Base-by-base conservation (phyloP, 2,329 filamentous ascomycete genomes). In the Ascochyta viciae-villosae region DNA sequence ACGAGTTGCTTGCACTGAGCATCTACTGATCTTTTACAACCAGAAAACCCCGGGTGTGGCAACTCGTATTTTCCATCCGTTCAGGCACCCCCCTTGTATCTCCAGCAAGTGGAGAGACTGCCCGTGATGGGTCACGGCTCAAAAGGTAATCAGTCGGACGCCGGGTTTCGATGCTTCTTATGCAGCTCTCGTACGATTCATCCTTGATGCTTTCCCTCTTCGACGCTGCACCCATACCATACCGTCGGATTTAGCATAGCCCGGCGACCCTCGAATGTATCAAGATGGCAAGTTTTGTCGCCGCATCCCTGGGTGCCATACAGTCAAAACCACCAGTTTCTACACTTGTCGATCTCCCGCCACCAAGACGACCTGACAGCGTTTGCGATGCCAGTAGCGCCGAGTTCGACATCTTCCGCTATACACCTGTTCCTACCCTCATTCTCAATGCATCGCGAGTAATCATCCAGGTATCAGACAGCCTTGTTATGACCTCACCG, bases 361-460 rank as follows among this genome's bases (percentile, higher is more conserved):
- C 59, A 9, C 34, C 53, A 29, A 39, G 42, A 41, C 22, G 34
- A 33, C 51, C 37, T n/a, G 52, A 55, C 37, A 58, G 51, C 41
- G 49, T 56, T 27, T 31, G 39, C 48, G 49, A 52, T 53, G 37
- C 41, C 54, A 43, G 27, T 40, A 60, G 46, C 43, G 47, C 61
- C 47, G 49, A 52, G 7, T 47, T 58, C 37, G 65, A 68, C 26
- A 44, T 74, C n/a, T 62, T 74, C 27, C 77, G 73, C 65, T 76
- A 59, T 69, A 81, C 67, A 79, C 82, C 67, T 75, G 55, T 70
- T 41, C 66, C 66, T 29, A 74, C 70, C n/a, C 37, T 74, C 40
- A 51, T 73, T 13, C 49, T 74, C 15, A 65, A 72, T 51, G 53
- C 61, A 13, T 79, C 85, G 56, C 78, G 96, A 48, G 90, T 89